Conservation (phyloP, 257 asterid genomes). For the Solanum megistacrolobum region DNA sequence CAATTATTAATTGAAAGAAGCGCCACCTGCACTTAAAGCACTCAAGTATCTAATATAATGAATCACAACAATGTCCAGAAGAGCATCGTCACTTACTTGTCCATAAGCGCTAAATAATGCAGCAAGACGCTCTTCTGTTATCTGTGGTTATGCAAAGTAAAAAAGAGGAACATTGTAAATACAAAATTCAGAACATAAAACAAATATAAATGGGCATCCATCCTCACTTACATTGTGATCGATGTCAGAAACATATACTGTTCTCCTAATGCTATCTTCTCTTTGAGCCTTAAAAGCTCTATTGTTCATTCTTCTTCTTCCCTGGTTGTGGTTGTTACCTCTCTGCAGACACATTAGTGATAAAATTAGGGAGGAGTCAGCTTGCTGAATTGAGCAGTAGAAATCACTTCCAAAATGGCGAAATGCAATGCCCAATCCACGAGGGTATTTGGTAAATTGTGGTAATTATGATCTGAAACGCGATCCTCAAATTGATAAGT, state of each 20-base stretch:
- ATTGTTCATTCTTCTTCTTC: constrained; percentile 54
- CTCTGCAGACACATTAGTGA: constrained; percentile 35
- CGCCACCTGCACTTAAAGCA: background rate
- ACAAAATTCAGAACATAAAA: background rate
- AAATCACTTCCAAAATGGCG: background rate
- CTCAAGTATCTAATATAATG: background rate
- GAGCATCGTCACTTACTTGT: constrained; percentile 47
- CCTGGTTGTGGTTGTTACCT: constrained; percentile 50
- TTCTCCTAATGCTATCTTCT: constrained; percentile 81
- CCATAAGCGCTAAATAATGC: constrained; percentile 71
- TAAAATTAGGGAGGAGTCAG: background rate
- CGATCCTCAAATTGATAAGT: background rate
- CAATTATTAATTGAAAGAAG: background rate
- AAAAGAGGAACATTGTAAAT: constrained; percentile 14
- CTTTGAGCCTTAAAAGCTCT: constrained; percentile 78
- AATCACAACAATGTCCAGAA: background rate
- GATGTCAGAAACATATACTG: constrained; percentile 87
- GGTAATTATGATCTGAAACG: background rate
- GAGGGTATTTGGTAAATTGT: background rate
- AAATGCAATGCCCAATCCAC: background rate
- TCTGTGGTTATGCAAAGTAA: constrained; percentile 26
- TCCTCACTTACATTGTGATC: constrained; percentile 58
- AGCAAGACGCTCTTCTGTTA: constrained; percentile 91
- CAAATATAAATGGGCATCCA: background rate
- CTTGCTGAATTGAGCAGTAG: background rate